phyloP scores from a whole-genome alignment of 345 rosid species.

The Eucalyptus albens region DNA sequence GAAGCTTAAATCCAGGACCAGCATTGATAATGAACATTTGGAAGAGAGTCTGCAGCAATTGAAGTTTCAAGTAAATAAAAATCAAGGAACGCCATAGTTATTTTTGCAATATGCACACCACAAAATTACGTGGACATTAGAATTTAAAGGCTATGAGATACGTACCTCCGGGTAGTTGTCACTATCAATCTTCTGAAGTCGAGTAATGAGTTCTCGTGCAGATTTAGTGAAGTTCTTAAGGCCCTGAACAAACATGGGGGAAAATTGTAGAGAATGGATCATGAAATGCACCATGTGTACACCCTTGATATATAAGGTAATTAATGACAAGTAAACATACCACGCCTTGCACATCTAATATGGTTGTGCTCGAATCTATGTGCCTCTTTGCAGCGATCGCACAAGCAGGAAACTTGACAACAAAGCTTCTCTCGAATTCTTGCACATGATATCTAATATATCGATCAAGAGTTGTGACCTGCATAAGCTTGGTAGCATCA shows the following conservation, averaged over 20 bases:
- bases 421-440: constrained; percentile 86
- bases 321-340: constrained; percentile 21
- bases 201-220: constrained; percentile 86
- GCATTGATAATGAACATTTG: constrained; percentile 98
- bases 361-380: constrained; percentile 92
- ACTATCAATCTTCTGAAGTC: constrained; percentile 93
- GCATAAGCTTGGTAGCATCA: constrained; percentile 76
- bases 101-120: not conserved
- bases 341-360: constrained; percentile 99
- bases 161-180: constrained; percentile 97
- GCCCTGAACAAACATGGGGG: constrained; percentile 32
- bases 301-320: not conserved
- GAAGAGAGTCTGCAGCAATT: constrained; percentile 70
- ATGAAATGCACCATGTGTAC: not conserved
- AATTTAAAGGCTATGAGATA: not conserved
- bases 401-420: constrained; percentile 84
- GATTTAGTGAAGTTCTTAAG: constrained; percentile 82
- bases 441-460: constrained; percentile 82
- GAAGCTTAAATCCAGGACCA: constrained; percentile 79
- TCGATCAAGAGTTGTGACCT: constrained; percentile 80
- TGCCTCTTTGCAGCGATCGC: constrained; percentile 85
- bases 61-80: not conserved
- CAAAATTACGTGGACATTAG: not conserved
- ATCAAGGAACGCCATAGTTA: not conserved
- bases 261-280: not conserved